Evolutionary conservation across 2,329 filamentous ascomycete genomes (phyloP), one percentile per base, ranked within the genome.

Genomic region (Fusarium palustre): DNA sequence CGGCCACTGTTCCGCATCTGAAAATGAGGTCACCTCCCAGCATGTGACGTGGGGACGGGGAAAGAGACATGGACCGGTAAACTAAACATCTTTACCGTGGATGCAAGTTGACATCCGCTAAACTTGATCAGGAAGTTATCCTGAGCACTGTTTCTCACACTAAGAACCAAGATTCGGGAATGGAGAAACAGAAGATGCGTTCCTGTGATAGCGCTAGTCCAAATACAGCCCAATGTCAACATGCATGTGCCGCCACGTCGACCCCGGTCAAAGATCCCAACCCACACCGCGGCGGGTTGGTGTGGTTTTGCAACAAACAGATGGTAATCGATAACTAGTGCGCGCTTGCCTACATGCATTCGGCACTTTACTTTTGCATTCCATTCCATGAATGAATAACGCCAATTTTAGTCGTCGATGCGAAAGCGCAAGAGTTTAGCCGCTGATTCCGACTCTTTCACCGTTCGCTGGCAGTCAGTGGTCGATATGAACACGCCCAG

Each of bases 401-500:
- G 53, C 46, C 34, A 65, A 34, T 41, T 62, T 57, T 60, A 54
- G 54, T 57, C 59, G 70, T 71, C 75, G 72, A 79, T 79, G 77
- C 70, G 72, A 68, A 71, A 70, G 73, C 73, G 68, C 65, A 70
- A 66, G 47, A 69, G 71, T 42, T 66, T 71, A 65, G 70, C 66
- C 59, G 43, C 54, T 56, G 59, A 72, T 53, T 48, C 71, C 61
- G 71, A 79, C 54, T 62, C 72, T 30, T 79, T 74, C 69, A 73
- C 59, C 61, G 63, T 79, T 57, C 78, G 79, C 71, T 80, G 79
- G 79, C 78, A 79, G 59, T 75, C 74, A 53, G 72, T 78, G 66
- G 76, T 76, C 58, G 74, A 75, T 68, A 77, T 79, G 68, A 76
- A 75, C 47, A 80, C 78, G 52, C 76, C 79, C 55, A 80, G 77